These are phyloP conservation scores for Metschnikowia reukaufii DNA, from an alignment of 805 yeast genomes.

Conservation along the genomic window DNA sequence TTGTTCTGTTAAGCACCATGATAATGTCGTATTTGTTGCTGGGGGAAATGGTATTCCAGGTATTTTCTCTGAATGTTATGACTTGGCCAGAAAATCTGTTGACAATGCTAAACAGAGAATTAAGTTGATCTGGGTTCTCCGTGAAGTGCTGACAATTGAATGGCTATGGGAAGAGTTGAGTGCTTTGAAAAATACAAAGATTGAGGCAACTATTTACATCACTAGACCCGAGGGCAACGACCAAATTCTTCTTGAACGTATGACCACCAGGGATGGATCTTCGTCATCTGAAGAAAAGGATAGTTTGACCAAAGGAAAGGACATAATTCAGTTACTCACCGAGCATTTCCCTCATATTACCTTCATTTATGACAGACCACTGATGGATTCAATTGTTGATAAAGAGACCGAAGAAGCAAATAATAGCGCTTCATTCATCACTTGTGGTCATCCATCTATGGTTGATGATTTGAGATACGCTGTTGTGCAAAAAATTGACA, in stretches of 20 bases:
- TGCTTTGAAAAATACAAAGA: slow-evolving; percentile 11
- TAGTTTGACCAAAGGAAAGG: slow-evolving; percentile 5
- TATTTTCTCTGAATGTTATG: slow-evolving; percentile 41
- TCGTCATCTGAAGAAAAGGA: slow-evolving; percentile 10
- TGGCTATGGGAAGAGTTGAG: slow-evolving; percentile 19
- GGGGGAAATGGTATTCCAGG: slow-evolving; percentile 81
- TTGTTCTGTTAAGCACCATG: slow-evolving; percentile 48
- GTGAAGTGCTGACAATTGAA: slow-evolving; percentile 15
- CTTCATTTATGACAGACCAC: slow-evolving; percentile 44
- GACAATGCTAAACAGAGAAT: slow-evolving; percentile 17
- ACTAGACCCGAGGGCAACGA: slow-evolving; percentile 15
- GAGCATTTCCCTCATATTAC: slow-evolving; percentile 19
- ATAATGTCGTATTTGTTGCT: slow-evolving; percentile 59
- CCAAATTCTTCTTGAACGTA: slow-evolving; percentile 9
- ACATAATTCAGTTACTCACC: slow-evolving; percentile 6
- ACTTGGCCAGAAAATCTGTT: slow-evolving; percentile 25
- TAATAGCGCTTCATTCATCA: slow-evolving; percentile 42
- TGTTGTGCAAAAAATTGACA: slow-evolving; percentile 19
- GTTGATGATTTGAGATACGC: slow-evolving; percentile 32
- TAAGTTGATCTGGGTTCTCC: slow-evolving; percentile 20
- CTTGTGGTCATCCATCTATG: slow-evolving; percentile 36
- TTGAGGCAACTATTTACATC: slow-evolving; percentile 18
- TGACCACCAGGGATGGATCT: slow-evolving; percentile 8
- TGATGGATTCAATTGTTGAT: slow-evolving; percentile 38
- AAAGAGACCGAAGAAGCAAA: slow-evolving; percentile 35